phyloP scores from a whole-genome alignment of 2,329 filamentous ascomycete species.

The Calonectria henricotiae region DNA sequence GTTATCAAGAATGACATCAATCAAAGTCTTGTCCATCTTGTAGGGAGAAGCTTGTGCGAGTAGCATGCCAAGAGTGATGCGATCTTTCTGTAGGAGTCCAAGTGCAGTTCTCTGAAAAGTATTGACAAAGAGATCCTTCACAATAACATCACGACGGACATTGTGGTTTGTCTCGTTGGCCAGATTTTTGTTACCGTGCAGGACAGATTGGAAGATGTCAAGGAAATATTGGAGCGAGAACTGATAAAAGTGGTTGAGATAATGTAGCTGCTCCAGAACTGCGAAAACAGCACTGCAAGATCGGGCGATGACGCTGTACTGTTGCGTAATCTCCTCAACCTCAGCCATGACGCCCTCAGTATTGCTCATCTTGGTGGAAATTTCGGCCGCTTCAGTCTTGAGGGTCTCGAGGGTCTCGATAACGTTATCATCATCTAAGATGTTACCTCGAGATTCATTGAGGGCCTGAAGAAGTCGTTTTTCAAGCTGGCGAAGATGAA shows the following conservation, averaged over 20 bases:
- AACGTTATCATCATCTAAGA: conserved; percentile 97
- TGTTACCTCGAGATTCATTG: conserved; percentile 97
- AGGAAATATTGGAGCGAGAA: conserved; percentile 99
- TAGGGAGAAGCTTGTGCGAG: conserved; percentile 97
- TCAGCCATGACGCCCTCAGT: conserved; percentile 99
- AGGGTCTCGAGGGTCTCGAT: conserved; percentile 98
- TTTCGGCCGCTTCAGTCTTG: conserved; percentile 97
- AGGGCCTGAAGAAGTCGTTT: conserved; percentile 94
- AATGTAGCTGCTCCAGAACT: conserved; percentile 95
- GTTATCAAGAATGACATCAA: conserved; percentile 89
- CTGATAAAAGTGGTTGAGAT: conserved; percentile 99
- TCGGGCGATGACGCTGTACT: conserved; percentile 93
- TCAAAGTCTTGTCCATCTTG: conserved; percentile 91
- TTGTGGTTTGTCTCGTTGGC: conserved; percentile 82
- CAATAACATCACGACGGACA: conserved; percentile 88
- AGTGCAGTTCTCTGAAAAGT: conserved; percentile 95
- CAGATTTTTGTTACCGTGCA: conserved; percentile 84
- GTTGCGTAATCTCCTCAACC: conserved; percentile 94
- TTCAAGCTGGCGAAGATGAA: conserved; percentile 96
- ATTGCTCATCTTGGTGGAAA: conserved; percentile 95
- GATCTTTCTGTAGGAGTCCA: conserved; percentile 92
- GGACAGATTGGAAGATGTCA: conserved; percentile 95
- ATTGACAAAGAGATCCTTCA: conserved; percentile 91
- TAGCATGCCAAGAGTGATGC: conserved; percentile 94
- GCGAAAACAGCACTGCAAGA: conserved; percentile 98